Percentiles rank a stretch among this genome's conserved stretches.
These are phyloP conservation scores for Vitis amurensis DNA, from an alignment of 164 flowering plant genomes.

Conservation along the genomic window DNA sequence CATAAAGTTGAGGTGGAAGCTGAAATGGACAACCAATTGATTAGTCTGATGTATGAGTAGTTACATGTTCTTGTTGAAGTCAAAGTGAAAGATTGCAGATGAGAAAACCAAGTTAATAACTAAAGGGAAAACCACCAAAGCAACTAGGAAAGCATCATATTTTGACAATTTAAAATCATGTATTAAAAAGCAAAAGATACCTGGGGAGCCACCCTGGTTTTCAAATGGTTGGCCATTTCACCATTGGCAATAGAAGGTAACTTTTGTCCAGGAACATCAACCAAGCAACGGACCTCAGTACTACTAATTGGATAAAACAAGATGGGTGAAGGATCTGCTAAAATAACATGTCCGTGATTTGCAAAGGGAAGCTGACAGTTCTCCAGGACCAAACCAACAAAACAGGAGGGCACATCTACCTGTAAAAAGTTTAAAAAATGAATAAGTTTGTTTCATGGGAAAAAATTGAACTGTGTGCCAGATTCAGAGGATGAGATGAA, in stretches of 20 bases:
- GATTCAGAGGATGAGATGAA: neutral
- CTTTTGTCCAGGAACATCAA: constrained; percentile 57
- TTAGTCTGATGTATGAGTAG: neutral
- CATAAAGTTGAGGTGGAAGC: constrained; percentile 42
- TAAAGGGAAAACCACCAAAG: neutral
- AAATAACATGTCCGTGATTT: constrained; percentile 55
- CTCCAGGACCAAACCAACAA: constrained; percentile 54
- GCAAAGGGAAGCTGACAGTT: constrained; percentile 49
- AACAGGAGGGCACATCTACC: constrained; percentile 57
- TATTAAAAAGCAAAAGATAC: constrained; percentile 18
- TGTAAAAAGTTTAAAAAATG: constrained; percentile 13
- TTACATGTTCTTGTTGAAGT: neutral
- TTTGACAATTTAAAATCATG: too few species aligned
- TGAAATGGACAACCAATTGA: constrained; percentile 6
- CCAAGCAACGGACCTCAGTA: constrained; percentile 53
- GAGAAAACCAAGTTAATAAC: neutral
- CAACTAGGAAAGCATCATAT: neutral
- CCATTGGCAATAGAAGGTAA: constrained; percentile 50
- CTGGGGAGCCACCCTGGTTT: constrained; percentile 50
- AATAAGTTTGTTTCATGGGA: neutral
- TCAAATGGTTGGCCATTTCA: constrained; percentile 47
- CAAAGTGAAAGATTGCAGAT: neutral
- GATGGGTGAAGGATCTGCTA: constrained; percentile 56
- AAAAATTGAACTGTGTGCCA: neutral
- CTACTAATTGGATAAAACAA: constrained; percentile 56